Conservation (phyloP, 2,329 filamentous ascomycete genomes). For the Daldinia sp. region DNA sequence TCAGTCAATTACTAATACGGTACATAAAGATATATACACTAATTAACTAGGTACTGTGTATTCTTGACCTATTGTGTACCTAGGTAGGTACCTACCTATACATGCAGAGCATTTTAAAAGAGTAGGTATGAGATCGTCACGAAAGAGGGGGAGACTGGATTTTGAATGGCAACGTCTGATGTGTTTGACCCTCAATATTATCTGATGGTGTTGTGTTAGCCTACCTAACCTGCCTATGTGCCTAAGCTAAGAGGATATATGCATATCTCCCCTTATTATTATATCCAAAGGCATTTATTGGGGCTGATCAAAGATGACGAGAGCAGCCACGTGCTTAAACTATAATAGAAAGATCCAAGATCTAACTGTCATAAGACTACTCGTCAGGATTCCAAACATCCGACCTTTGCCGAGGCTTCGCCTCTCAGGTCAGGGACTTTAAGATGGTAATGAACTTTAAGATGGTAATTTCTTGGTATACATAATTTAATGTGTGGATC, state of each 20-base stretch:
- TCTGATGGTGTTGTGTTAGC: not conserved
- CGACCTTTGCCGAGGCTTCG: no score
- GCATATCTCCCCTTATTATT: not conserved
- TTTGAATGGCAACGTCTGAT: not conserved
- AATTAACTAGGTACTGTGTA: not conserved
- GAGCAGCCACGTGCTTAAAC: constrained; percentile 9
- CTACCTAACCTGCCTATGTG: no score
- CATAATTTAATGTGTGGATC: no score
- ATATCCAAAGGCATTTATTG: not conserved
- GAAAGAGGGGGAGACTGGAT: not conserved
- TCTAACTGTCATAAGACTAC: constrained; percentile 6
- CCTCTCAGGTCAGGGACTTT: no score
- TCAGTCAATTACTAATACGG: not conserved
- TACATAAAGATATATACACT: not conserved
- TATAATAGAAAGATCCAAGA: not conserved
- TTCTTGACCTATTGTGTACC: no score
- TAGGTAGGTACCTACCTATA: not conserved
- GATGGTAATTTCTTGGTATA: no score
- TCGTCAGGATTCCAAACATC: no score
- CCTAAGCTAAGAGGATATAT: no score
- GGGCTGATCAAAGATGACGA: not conserved
- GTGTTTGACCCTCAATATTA: not conserved
- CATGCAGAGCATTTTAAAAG: not conserved
- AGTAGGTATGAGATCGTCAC: not conserved
- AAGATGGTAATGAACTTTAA: no score